Evolutionary conservation across 139 green algal species (phyloP).

Genomic region (Raphidocelis subcapitata): DNA sequence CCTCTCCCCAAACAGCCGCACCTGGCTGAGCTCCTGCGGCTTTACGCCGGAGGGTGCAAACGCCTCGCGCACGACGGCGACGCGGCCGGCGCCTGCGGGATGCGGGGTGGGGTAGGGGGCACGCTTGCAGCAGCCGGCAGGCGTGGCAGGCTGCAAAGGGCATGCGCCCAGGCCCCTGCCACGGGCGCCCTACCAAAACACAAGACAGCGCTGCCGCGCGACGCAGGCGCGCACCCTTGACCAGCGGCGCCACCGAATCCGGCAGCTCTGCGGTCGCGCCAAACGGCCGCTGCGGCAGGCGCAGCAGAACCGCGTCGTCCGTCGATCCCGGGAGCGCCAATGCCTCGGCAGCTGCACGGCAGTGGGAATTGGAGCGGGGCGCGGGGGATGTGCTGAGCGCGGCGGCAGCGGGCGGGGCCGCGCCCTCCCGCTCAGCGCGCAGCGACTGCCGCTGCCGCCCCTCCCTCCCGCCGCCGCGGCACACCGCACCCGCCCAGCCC

Average conservation of each 20-base stretch:
- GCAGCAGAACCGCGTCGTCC: constrained; percentile 50
- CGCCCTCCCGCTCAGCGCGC: too few species aligned
- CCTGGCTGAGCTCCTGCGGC: constrained; percentile 31
- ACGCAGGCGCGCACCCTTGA: background rate
- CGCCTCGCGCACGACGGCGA: constrained; percentile 67
- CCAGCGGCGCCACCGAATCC: constrained; percentile 20
- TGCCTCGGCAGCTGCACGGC: background rate
- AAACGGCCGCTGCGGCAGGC: constrained; percentile 60
- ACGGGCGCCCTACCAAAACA: background rate
- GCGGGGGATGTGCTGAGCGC: too few species aligned
- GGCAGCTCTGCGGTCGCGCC: constrained; percentile 51
- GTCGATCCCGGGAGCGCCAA: background rate
- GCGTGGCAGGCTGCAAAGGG: background rate
- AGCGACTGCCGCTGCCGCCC: too few species aligned
- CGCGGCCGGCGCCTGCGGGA: constrained; percentile 11
- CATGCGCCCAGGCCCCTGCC: background rate
- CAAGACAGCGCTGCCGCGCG: too few species aligned
- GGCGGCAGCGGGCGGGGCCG: too few species aligned
- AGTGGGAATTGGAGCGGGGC: too few species aligned
- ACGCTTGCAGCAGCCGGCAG: background rate
- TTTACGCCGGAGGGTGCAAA: constrained; percentile 60
- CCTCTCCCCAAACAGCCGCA: background rate
- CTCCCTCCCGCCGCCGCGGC: too few species aligned
- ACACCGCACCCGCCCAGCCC: too few species aligned
- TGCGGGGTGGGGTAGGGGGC: too few species aligned